Conservation (phyloP, 2,329 filamentous ascomycete genomes). For the Alternaria sp. region DNA sequence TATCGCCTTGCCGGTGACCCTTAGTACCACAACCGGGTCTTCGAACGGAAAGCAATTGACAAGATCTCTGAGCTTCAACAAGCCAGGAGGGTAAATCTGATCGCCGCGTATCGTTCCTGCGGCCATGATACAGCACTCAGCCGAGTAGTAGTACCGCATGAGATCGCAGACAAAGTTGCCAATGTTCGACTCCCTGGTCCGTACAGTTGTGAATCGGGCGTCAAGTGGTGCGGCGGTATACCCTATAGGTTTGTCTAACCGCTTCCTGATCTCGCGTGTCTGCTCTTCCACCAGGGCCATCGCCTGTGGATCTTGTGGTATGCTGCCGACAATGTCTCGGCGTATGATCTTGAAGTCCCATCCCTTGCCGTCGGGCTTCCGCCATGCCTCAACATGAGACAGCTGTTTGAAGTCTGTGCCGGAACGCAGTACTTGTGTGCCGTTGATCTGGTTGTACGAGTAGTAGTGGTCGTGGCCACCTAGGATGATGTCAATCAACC, state of each 20-base stretch:
- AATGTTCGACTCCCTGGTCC: constrained; percentile 79
- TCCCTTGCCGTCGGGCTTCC: constrained; percentile 60
- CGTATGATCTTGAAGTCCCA: constrained; percentile 84
- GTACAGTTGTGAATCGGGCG: constrained; percentile 83
- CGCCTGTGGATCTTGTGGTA: constrained; percentile 70
- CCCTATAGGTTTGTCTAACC: constrained; percentile 79
- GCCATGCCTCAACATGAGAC: constrained; percentile 82
- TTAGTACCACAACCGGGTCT: constrained; percentile 83
- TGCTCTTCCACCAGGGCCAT: constrained; percentile 71
- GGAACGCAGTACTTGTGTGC: constrained; percentile 83
- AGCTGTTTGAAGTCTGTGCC: constrained; percentile 93
- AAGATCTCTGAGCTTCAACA: constrained; percentile 81
- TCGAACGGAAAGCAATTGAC: constrained; percentile 92
- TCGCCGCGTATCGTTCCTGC: constrained; percentile 87
- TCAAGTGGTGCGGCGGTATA: constrained; percentile 85
- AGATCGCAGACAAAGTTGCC: constrained; percentile 93
- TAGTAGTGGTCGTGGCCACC: constrained; percentile 94
- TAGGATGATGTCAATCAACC: constrained; percentile 82
- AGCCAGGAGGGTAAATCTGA: constrained; percentile 83
- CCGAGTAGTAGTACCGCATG: constrained; percentile 82
- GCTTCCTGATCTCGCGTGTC: constrained; percentile 76
- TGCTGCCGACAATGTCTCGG: constrained; percentile 74
- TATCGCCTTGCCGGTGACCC: constrained; percentile 74
- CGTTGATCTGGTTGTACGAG: constrained; percentile 76
- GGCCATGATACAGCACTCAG: constrained; percentile 85